Conservation (phyloP, 1,139 yeast genomes). For the Geotrichum reessii region DNA sequence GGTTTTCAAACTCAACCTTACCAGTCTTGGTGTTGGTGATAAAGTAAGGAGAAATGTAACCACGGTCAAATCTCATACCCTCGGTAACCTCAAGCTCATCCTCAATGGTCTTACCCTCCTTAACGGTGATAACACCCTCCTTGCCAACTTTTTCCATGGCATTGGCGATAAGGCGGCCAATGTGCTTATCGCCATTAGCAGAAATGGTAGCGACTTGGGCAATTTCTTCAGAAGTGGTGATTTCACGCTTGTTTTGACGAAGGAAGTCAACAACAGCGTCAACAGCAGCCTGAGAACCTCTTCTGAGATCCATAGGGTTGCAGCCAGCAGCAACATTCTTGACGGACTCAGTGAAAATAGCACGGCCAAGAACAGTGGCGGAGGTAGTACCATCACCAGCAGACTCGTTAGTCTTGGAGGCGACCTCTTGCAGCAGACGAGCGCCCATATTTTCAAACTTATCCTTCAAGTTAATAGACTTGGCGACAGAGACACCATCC, state of each 20-base stretch:
- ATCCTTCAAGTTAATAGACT: constrained; percentile 77
- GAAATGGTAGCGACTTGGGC: constrained; percentile 99
- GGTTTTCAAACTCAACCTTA: constrained; percentile 96
- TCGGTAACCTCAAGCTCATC: constrained; percentile 97
- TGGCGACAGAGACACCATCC: constrained; percentile 98
- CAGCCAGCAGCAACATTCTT: constrained; percentile 99
- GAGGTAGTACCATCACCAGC: constrained; percentile 99
- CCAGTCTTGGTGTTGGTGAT: constrained; percentile 95
- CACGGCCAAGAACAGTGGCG: constrained; percentile 95
- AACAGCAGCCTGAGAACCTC: constrained; percentile 98
- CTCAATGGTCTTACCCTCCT: constrained; percentile 95
- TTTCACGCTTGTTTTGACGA: constrained; percentile 88
- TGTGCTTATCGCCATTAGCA: constrained; percentile 94
- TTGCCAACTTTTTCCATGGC: constrained; percentile 99
- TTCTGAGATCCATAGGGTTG: constrained; percentile 98
- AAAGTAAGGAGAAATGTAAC: constrained; percentile 96
- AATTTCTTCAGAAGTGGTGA: constrained; percentile 93
- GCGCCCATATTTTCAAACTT: constrained; percentile 98
- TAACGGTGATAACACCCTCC: constrained; percentile 98
- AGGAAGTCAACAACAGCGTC: constrained; percentile 90
- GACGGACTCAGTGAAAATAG: constrained; percentile 94
- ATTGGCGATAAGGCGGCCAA: constrained; percentile 86
- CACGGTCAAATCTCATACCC: constrained; percentile 99
- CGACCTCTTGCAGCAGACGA: constrained; percentile 92
- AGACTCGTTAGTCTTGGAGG: constrained; percentile 94